Evolutionary conservation across 129 eudicot species (phyloP), one percentile per base, ranked within the genome.

Genomic region (Rutidosis leptorrhynchoides): DNA sequence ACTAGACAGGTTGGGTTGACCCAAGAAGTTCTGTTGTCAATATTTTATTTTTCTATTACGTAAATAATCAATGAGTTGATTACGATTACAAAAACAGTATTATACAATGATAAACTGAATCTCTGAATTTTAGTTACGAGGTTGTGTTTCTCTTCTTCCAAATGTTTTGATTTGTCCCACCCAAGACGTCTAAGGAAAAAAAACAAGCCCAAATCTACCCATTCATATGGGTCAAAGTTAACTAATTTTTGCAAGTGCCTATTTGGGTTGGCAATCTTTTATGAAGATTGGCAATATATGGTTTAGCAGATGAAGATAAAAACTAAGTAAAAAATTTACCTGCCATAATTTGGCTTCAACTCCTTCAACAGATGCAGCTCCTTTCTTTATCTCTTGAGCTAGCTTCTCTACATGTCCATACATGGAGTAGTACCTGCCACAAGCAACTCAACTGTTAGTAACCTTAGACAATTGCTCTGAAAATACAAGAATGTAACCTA

Each of bases 301-400:
- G n/a, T n/a, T 52, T 22, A 16, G 11, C 23, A 20, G 58, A 19
- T 52, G 57, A 52, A 52, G 22, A 35, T 35, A 7, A 1, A 5
- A 35, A 35, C 2, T 35, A 35, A 35, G 0, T 35, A 12, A 35
- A 5, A n/a, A 32, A 14, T 19, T 6, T 58, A 88, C 97, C 95
- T 90, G 97, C 92, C 92, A 90, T 48, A 90, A 42, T 77, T 79
- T 87, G 37, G 92, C 97, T 64, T 90, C 97, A 0, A 87, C 97
- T 61, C 97, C 97, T 75, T 87, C 87, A 35, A 90, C 89, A 12
- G 95, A 87, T 29, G 82, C 91, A 59, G 87, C 95, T 52, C 97
- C 97, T 83, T 87, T 84, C 72, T 84, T 70, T 11, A 90, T 90
- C 80, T 90, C 93, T 58, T 81, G 64, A 17, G 97, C 97, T 29